A percentile compares a stretch with the other conserved stretches of the same genome.
phyloP scores from a whole-genome alignment of 768 basidiomycete genomes.

The Kwoniella sp. region DNA sequence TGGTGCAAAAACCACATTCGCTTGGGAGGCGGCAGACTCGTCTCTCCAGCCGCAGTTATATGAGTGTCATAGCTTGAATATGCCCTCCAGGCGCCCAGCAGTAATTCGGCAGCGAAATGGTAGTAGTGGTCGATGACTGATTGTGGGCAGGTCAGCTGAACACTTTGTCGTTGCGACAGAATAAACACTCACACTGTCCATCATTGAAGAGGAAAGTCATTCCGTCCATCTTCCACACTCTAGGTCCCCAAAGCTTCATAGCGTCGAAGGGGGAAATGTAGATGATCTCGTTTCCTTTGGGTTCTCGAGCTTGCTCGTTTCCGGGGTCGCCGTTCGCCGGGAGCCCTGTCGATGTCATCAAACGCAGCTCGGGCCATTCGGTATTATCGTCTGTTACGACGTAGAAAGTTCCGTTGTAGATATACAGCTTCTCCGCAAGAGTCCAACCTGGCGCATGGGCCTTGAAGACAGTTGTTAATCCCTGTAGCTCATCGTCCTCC shows the following conservation, averaged over 20 bases:
- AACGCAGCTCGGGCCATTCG: conserved; percentile 51
- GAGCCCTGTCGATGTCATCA: conserved; percentile 72
- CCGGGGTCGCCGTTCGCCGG: conserved; percentile 65
- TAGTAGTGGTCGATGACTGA: conserved; percentile 78
- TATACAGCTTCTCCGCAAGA: conserved; percentile 48
- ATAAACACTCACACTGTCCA: conserved; percentile 61
- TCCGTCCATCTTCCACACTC: conserved; percentile 70
- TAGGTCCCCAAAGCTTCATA: conserved; percentile 64
- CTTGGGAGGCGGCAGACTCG: conserved; percentile 62
- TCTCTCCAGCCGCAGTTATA: conserved; percentile 52
- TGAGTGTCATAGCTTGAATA: conserved; percentile 55
- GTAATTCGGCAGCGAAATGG: conserved; percentile 79
- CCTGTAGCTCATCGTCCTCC: conserved; percentile 36
- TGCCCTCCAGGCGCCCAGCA: conserved; percentile 74
- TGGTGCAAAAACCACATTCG: conserved; percentile 70
- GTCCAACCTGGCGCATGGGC: conserved; percentile 53
- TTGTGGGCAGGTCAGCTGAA: background rate
- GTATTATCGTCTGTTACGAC: conserved; percentile 47
- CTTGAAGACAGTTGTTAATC: conserved; percentile 29
- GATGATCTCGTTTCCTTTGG: conserved; percentile 62
- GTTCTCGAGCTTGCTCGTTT: conserved; percentile 69
- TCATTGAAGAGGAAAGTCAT: conserved; percentile 62
- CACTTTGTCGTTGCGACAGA: too few relatives aligned
- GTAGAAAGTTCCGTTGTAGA: conserved; percentile 50
- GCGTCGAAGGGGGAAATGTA: conserved; percentile 68